Conservation (phyloP, 2,329 filamentous ascomycete species). For the Plectosphaerella plurivora region DNA sequence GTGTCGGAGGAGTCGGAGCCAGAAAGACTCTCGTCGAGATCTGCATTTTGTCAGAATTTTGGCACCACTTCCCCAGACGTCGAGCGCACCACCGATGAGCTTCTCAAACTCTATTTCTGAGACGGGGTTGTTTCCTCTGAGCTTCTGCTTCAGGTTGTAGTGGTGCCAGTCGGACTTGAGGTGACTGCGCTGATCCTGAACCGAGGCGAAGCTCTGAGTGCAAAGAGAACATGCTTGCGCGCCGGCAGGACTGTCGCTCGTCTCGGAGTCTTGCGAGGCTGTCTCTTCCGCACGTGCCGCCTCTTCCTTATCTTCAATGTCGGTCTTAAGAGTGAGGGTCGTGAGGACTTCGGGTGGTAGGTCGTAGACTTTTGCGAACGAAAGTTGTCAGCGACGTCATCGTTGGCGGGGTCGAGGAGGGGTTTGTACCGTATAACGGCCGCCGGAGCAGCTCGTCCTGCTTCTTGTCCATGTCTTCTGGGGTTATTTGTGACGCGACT, state of each 20-base stretch:
- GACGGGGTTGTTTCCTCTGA: slow-evolving; percentile 68
- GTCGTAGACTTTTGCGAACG: slow-evolving; percentile 64
- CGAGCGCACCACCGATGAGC: slow-evolving; percentile 54
- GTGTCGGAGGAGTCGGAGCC: slow-evolving; percentile 74
- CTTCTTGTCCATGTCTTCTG: slow-evolving; percentile 29
- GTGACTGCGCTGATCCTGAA: slow-evolving; percentile 81
- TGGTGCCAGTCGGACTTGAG: slow-evolving; percentile 86
- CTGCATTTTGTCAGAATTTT: slow-evolving; percentile 17
- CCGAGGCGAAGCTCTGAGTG: slow-evolving; percentile 61
- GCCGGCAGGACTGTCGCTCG: slow-evolving; percentile 41
- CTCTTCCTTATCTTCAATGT: slow-evolving; percentile 18
- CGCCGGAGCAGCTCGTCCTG: slow-evolving; percentile 42
- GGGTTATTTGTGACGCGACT: no score
- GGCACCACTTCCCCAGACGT: neutral
- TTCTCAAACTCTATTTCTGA: slow-evolving; percentile 82
- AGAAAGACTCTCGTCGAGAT: slow-evolving; percentile 87
- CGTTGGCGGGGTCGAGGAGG: slow-evolving; percentile 5
- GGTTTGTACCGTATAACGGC: slow-evolving; percentile 47
- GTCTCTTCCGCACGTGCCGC: slow-evolving; percentile 7
- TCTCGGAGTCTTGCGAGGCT: slow-evolving; percentile 7
- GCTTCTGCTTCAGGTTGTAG: slow-evolving; percentile 91
- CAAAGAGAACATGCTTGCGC: slow-evolving; percentile 81
- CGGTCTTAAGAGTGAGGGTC: slow-evolving; percentile 51
- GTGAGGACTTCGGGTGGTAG: slow-evolving; percentile 70
- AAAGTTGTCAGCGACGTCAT: slow-evolving; percentile 11